Percentiles rank a stretch among this genome's conserved stretches.
Conservation (phyloP, 1,284 basidiomycete species). For the Peniophora sp. region DNA sequence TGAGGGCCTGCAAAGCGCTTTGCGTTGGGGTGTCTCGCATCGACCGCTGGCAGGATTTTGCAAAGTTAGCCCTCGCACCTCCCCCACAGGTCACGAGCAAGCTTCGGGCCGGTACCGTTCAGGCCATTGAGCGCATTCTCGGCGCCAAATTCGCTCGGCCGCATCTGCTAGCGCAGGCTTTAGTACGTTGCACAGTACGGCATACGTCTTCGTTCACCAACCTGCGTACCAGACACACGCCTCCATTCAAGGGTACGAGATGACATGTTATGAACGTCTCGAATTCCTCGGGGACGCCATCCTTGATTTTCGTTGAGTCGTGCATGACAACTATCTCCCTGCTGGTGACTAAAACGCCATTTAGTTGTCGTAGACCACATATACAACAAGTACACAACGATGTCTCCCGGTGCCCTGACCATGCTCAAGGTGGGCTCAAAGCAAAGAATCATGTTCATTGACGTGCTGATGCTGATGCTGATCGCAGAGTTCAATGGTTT, state of each 20-base stretch:
- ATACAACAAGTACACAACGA: constrained; percentile 49
- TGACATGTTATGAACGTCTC: constrained; percentile 59
- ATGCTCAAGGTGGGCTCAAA: constrained; percentile 53
- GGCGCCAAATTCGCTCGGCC: constrained; percentile 52
- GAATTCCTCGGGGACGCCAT: constrained; percentile 81
- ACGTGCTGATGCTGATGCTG: constrained; percentile 5
- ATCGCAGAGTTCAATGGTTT: constrained; percentile 70
- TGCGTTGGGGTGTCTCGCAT: constrained; percentile 52
- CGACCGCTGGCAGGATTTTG: constrained; percentile 65
- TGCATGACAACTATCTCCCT: not conserved
- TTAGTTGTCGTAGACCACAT: constrained; percentile 70
- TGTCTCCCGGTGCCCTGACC: constrained; percentile 66
- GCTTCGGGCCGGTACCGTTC: constrained; percentile 35
- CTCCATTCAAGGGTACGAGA: constrained; percentile 45
- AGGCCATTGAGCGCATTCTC: constrained; percentile 54
- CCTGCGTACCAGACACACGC: constrained; percentile 52
- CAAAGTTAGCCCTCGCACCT: constrained; percentile 35
- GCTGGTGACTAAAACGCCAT: constrained; percentile 2
- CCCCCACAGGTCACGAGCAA: constrained; percentile 33
- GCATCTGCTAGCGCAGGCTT: constrained; percentile 58
- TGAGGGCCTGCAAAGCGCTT: constrained; percentile 55
- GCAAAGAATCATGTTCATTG: not conserved
- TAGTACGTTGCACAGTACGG: constrained; percentile 37
- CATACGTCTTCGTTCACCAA: not conserved
- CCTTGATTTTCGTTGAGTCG: constrained; percentile 62